Base-by-base conservation (phyloP, 192 early-diverging fungal genomes). In the Coemansia sp. region DNA sequence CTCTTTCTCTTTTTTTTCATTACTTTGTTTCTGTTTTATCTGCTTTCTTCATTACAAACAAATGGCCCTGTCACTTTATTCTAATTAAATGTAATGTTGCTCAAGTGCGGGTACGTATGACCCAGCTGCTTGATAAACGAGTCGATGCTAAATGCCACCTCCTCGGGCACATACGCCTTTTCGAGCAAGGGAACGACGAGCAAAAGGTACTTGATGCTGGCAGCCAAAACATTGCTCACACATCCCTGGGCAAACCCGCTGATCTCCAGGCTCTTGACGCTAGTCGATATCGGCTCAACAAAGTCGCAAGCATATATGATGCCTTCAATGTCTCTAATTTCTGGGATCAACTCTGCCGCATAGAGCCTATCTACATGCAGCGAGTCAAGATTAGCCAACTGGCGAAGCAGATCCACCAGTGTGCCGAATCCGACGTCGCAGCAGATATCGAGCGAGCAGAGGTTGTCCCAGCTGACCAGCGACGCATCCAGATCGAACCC, bases 111-210 rank as follows among this genome's bases (percentile, higher is more conserved):
- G 3, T 30, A 54, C 2, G 28, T 29, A 2, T 29, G 52, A 19
- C 14, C 52, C 1, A 54, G 25, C 52, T 54, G 52, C 14, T 29
- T 54, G 52, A 54, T 29, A 54, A 54, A 54, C 16, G 13, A 29
- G 25, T 25, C 8, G 0, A 29, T 54, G 25, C 27, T 29, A 29
- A 54, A 54, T 2, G 52, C 25, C 11, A 54, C 19, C 16, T 54
- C 52, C 8, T 54, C 52, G 1, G 52, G 52, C 19, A 29, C 27
- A 16, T 54, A 54, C 52, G 22, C 22, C 28, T 54, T 54, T 6
- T 54, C 52, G 14, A 54, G 27, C 3, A 25, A 14, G 16, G 52
- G 52, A 5, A 29, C 27, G 6, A 29, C 52, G 18, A 54, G 52
- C 27, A 54, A 19, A 11, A 54, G 27, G 28, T 54, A 54, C 11